Evolutionary conservation across 169 alveolate genomes (phyloP), one percentile per base, ranked within the genome.

Genomic region (Toxoplasma gondii): DNA sequence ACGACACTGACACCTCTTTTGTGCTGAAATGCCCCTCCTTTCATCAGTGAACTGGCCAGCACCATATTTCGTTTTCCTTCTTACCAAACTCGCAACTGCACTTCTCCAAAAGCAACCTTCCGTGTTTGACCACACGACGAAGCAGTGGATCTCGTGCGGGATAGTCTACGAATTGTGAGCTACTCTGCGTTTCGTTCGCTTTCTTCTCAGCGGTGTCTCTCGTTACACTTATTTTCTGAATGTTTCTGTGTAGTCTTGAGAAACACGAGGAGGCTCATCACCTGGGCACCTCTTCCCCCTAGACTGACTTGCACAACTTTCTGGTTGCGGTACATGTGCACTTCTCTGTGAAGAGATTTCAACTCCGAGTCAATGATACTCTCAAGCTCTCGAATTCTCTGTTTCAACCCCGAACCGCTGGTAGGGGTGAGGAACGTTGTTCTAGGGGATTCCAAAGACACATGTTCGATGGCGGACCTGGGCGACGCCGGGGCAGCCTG

Each of bases 301-400:
- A 49, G 67, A 82, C 93, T 84, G 44, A 93, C 95, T 81, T 93
- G 95, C 19, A 93, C 95, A 31, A 88, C 87, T 78, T 93, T 93
- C 86, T 93, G 95, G 44, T 86, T 86, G 90, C 49, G 86, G 74
- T 86, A 54, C 93, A 86, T 91, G 53, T 94, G 94, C n/a, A 94
- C 94, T 86, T 94, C 94, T 19, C 92, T 7, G 54, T 94, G 96
- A 31, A 88, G 94, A 5, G 91, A 22, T 78, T 81, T 94, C 27
- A 94, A 88, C 64, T 94, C 96, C 34, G 93, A 88, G 22, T 94
- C 96, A 31, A 94, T 94, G 58, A 94, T 81, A 49, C 90, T 80
- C n/a, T 94, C 96, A 38, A 94, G 92, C 54, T 94, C 96, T 12
- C 96, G 88, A 45, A 94, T 88, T 54, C 96, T 93, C 82, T 94